These are phyloP conservation scores for Ogataea wickerhamii DNA, from an alignment of 805 yeast species.

Conservation along the genomic window DNA sequence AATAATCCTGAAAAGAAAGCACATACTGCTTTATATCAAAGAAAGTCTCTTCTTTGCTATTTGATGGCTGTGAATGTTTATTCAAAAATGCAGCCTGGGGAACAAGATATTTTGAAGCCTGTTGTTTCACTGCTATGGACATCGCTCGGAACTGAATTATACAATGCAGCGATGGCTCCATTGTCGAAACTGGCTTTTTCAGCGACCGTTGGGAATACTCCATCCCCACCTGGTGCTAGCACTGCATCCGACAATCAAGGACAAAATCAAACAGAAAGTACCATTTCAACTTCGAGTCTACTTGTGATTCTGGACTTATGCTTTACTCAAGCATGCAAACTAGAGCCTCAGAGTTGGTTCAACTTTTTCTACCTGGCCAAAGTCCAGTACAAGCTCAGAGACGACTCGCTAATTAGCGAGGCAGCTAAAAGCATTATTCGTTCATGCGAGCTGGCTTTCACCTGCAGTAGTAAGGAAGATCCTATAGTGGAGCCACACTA, in stretches of 20 bases:
- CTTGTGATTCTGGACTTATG: constrained; percentile 38
- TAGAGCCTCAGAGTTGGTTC: constrained; percentile 55
- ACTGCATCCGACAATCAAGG: background rate
- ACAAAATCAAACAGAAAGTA: background rate
- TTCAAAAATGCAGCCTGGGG: constrained; percentile 19
- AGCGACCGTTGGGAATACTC: background rate
- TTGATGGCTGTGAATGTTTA: constrained; percentile 61
- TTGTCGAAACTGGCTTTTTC: constrained; percentile 59
- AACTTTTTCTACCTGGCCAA: constrained; percentile 57
- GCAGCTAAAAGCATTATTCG: constrained; percentile 41
- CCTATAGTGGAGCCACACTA: constrained; percentile 78
- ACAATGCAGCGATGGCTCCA: constrained; percentile 57
- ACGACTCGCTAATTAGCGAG: constrained; percentile 6
- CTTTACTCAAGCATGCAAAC: constrained; percentile 44
- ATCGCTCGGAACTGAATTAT: constrained; percentile 53
- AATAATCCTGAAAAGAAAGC: constrained; percentile 58
- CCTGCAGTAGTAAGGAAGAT: constrained; percentile 42
- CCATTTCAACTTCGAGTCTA: constrained; percentile 28
- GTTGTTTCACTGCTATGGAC: constrained; percentile 47
- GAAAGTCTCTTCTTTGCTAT: constrained; percentile 68
- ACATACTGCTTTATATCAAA: constrained; percentile 60
- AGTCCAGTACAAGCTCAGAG: constrained; percentile 48
- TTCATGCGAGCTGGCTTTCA: constrained; percentile 43
- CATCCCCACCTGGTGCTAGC: background rate
- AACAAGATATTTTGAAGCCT: constrained; percentile 28